Percentiles rank a stretch among this genome's conserved stretches.
These are phyloP conservation scores for Diplocarpon rosae DNA, from an alignment of 2,329 filamentous ascomycete genomes.

Conservation along the genomic window DNA sequence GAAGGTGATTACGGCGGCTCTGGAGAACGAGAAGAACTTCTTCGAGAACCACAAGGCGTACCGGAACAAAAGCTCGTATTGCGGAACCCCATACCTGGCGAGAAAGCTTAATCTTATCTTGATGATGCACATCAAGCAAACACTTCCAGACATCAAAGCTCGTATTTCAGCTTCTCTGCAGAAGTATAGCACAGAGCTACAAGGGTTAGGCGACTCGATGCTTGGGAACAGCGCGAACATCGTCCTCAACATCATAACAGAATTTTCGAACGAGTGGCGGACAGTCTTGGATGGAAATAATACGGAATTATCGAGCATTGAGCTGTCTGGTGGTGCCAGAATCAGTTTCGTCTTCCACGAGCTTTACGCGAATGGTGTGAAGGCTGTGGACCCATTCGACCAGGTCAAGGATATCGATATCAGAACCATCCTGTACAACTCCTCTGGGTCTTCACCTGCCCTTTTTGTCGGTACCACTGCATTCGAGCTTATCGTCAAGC, in stretches of 20 bases:
- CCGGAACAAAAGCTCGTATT: constrained; percentile 96
- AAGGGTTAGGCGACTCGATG: constrained; percentile 80
- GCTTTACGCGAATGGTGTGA: constrained; percentile 92
- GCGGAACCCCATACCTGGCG: constrained; percentile 91
- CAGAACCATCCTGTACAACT: constrained; percentile 94
- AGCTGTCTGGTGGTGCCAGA: constrained; percentile 91
- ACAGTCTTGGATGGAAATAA: constrained; percentile 95
- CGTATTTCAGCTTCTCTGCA: constrained; percentile 88
- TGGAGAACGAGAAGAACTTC: constrained; percentile 92
- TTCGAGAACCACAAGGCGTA: constrained; percentile 99
- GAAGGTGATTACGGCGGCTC: constrained; percentile 79
- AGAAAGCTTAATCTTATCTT: constrained; percentile 96
- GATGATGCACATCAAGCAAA: constrained; percentile 99
- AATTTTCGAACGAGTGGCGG: constrained; percentile 96
- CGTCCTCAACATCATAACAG: constrained; percentile 95
- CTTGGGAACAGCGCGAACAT: constrained; percentile 95
- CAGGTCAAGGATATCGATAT: constrained; percentile 97
- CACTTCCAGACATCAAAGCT: constrained; percentile 94
- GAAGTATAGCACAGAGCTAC: constrained; percentile 79
- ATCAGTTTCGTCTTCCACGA: constrained; percentile 99
- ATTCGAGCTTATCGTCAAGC: constrained; percentile 98
- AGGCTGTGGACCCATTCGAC: constrained; percentile 95
- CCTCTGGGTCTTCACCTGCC: constrained; percentile 92
- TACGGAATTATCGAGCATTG: constrained; percentile 85
- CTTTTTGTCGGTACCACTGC: constrained; percentile 95